Evolutionary conservation across 1,139 yeast species (phyloP).

Genomic region (Arxiozyma bovina): DNA sequence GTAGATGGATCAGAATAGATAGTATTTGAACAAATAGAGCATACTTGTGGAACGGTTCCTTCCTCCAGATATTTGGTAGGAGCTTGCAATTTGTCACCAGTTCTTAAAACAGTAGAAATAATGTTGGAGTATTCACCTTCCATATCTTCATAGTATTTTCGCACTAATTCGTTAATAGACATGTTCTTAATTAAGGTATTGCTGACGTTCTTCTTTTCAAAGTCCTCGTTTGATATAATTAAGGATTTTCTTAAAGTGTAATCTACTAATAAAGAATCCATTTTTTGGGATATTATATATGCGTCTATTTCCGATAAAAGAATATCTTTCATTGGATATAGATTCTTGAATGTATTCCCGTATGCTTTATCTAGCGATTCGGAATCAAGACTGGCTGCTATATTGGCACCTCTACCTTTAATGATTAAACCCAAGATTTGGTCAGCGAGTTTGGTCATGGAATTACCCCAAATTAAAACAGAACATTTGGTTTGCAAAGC

Average conservation of each 20-base stretch:
- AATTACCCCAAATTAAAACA: slow-evolving; percentile 62
- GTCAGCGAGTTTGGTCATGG: slow-evolving; percentile 79
- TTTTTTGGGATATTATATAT: slow-evolving; percentile 30
- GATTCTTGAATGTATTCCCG: slow-evolving; percentile 34
- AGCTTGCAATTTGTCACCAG: slow-evolving; percentile 68
- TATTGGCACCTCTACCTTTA: slow-evolving; percentile 77
- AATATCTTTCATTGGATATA: slow-evolving; percentile 72
- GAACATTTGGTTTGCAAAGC: slow-evolving; percentile 43
- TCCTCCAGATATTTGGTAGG: slow-evolving; percentile 31
- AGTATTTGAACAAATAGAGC: slow-evolving; percentile 45
- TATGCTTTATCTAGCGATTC: slow-evolving; percentile 31
- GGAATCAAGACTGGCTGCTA: slow-evolving; percentile 48
- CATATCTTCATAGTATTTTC: slow-evolving; percentile 61
- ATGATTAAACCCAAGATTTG: slow-evolving; percentile 70
- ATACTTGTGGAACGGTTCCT: slow-evolving; percentile 22
- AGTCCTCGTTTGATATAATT: background rate
- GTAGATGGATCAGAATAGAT: slow-evolving; percentile 49
- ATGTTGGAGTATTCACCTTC: slow-evolving; percentile 85
- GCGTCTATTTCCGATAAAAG: slow-evolving; percentile 56
- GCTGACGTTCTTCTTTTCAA: slow-evolving; percentile 6
- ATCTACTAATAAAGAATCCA: slow-evolving; percentile 21
- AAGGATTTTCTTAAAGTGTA: slow-evolving; percentile 7
- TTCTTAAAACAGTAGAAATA: slow-evolving; percentile 85
- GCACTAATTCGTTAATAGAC: slow-evolving; percentile 73
- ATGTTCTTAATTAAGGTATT: slow-evolving; percentile 46